Base-by-base conservation (phyloP, 2,329 filamentous ascomycete genomes). In the Fusarium sp. region DNA sequence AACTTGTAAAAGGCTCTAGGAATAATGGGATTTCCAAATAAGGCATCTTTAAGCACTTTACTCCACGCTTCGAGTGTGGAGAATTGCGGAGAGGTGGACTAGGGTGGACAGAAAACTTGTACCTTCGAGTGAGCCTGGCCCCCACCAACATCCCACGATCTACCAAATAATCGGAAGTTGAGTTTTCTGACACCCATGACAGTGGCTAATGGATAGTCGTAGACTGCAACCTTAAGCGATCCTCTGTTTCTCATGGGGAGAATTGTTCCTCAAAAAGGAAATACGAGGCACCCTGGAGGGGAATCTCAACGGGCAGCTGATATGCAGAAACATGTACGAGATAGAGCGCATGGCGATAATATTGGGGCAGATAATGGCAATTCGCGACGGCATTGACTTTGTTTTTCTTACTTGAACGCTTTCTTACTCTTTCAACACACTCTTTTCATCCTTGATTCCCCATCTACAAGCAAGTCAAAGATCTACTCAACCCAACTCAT, bases 251-350 rank as follows among this genome's bases (percentile, higher is more conserved):
- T 51, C 36, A 15, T 9, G 22, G 17, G 20, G 22, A 43, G 8
- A 43, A 18, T 7, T 17, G 6, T 33, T 22, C 36, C 67, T 56
- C 18, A 33, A 70, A 68, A 14, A 38, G 65, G 67, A 68, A 70
- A 39, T 28, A 34, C 42, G 44, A 66, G 33, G 67, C 67, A 68
- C 68, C 48, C 54, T 50, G 44, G 18, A 48, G 24, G 45, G 28
- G 53, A 52, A 38, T 38, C 49, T 39, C 46, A 20, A 28, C 20
- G 28, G 38, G 44, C 63, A 51, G 66, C 44, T 72, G 69, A 71
- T 68, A 46, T 45, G 68, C 52, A 66, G 51, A 61, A 53, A 45
- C 44, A 28, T 34, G 40, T 20, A 57, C 38, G 49, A 26, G 49
- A 31, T 31, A 13, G 28, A 31, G 28, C 28, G 28, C 28, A 31